Percentiles rank a stretch among this genome's conserved stretches.
phyloP scores from a whole-genome alignment of 2,329 filamentous ascomycete genomes.

The Penicillium oxalicum region DNA sequence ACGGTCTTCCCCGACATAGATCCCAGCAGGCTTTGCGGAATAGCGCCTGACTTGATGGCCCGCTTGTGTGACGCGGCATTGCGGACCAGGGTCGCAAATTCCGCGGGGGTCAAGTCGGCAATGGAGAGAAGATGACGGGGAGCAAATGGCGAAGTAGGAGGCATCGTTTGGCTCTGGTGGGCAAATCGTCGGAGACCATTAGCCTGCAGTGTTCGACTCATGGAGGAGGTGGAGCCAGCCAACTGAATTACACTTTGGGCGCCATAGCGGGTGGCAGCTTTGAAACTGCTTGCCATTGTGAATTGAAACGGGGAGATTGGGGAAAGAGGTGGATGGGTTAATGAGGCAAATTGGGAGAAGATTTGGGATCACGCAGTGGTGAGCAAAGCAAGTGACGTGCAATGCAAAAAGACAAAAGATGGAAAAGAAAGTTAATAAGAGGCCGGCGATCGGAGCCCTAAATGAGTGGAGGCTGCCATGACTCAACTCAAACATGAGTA shows the following conservation, averaged over 20 bases:
- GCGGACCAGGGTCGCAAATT: slow-evolving; percentile 74
- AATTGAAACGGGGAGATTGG: slow-evolving; percentile 3
- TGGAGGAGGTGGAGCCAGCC: slow-evolving; percentile 20
- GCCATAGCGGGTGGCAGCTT: slow-evolving; percentile 25
- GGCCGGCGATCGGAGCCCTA: slow-evolving; percentile 1
- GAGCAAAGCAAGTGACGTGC: slow-evolving; percentile 9
- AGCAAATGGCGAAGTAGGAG: slow-evolving; percentile 50
- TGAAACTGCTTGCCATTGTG: slow-evolving; percentile 26
- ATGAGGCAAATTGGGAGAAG: neutral
- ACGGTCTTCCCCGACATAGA: slow-evolving; percentile 71
- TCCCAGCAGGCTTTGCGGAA: slow-evolving; percentile 54
- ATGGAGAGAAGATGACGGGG: slow-evolving; percentile 91
- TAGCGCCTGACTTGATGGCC: slow-evolving; percentile 63
- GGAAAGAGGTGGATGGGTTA: slow-evolving; percentile 1
- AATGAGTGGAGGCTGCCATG: slow-evolving; percentile 11
- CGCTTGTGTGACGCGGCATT: slow-evolving; percentile 75
- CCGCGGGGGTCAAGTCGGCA: slow-evolving; percentile 70
- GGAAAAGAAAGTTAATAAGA: neutral
- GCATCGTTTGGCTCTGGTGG: slow-evolving; percentile 31
- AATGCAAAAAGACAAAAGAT: neutral
- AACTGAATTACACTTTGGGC: slow-evolving; percentile 26
- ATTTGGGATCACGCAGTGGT: neutral
- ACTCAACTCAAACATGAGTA: slow-evolving; percentile 14
- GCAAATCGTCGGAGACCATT: slow-evolving; percentile 32
- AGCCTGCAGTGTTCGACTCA: slow-evolving; percentile 22